Evolutionary conservation across 31 red algal species (phyloP).

Genomic region (Asparagopsis taxiformis): DNA sequence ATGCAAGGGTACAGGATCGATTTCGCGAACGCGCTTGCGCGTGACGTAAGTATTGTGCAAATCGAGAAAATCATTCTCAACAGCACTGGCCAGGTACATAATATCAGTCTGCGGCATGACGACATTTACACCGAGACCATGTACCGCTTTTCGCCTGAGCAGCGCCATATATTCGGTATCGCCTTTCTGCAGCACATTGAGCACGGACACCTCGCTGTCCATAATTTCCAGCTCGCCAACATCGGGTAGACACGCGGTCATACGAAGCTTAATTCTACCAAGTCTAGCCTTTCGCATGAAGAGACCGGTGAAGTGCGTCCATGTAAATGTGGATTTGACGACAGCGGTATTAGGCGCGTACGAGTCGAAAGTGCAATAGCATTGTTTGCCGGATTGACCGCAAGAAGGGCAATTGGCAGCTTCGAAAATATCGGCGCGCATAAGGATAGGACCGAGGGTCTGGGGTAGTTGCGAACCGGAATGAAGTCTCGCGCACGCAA

Average conservation of each 20-base stretch:
- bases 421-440: constrained; percentile 67
- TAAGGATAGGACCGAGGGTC: constrained; percentile 45
- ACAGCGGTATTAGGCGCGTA: constrained; percentile 38
- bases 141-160: constrained; percentile 49
- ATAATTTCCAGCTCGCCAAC: constrained; percentile 55
- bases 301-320: constrained; percentile 55
- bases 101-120: constrained; percentile 34
- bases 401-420: constrained; percentile 49
- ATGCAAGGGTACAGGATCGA: neutral
- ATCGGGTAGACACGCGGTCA: constrained; percentile 41
- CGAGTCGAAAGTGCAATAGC: constrained; percentile 43
- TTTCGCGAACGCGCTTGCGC: constrained; percentile 34
- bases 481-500: constrained; percentile 46
- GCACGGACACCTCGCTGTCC: constrained; percentile 25
- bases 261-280: constrained; percentile 34
- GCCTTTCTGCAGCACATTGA: constrained; percentile 57
- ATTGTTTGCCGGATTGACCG: constrained; percentile 39
- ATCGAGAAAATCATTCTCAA: constrained; percentile 61
- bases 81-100: constrained; percentile 4
- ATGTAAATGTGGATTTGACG: constrained; percentile 25
- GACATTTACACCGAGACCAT: constrained; percentile 55
- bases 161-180: constrained; percentile 47
- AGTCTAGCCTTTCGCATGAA: constrained; percentile 52
- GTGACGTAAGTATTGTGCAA: constrained; percentile 53
- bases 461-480: constrained; percentile 13